Evolutionary conservation across 2,329 filamentous ascomycete species (phyloP), one percentile per base, ranked within the genome.

Genomic region (Monosporascus sp.): DNA sequence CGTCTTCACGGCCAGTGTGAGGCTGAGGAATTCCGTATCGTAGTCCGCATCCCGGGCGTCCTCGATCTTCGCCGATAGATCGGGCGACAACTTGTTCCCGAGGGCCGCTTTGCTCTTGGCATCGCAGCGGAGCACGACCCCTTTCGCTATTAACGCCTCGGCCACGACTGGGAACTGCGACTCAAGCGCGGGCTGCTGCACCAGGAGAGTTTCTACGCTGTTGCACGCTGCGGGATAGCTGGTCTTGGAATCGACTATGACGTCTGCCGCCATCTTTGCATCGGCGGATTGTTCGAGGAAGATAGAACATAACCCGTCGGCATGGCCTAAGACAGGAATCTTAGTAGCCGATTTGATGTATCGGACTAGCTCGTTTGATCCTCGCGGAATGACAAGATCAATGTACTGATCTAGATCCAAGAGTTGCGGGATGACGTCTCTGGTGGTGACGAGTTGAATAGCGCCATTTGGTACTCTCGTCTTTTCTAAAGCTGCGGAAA

Each of bases 201-300:
- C 88, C 18, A 99, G 82, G 9, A 99, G 80, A 1, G 91, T 95
- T 73, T 99, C 94, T n/a, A 92, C 74, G 43, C 88, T 85, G 74
- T 99, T 99, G 78, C 94, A 99, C 15, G 93, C 94, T 38, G 94
- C 94, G 1, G 93, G 90, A 67, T 99, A 99, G 70, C 87, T 89
- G 25, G 89, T 91, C 74, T 99, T 99, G 47, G 93, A 88, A 72
- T 99, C 94, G 51, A 96, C 78, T 47, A 97, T 76, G 51, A 96
- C 87, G 56, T 83, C 83, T 20, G 82, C 80, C 14, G 90, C 89
- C 72, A 89, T 86, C 44, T 79, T 74, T 39, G 78, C 72, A 62
- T 95, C 87, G 47, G 89, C 92, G 53, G 90, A 89, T 11, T 79
- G 77, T 63, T 94, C 88, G 49, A 99, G 79, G 71, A 94, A 99